These are phyloP conservation scores for Cryphonectria radicalis DNA, from an alignment of 2,329 filamentous ascomycete species.

Conservation along the genomic window DNA sequence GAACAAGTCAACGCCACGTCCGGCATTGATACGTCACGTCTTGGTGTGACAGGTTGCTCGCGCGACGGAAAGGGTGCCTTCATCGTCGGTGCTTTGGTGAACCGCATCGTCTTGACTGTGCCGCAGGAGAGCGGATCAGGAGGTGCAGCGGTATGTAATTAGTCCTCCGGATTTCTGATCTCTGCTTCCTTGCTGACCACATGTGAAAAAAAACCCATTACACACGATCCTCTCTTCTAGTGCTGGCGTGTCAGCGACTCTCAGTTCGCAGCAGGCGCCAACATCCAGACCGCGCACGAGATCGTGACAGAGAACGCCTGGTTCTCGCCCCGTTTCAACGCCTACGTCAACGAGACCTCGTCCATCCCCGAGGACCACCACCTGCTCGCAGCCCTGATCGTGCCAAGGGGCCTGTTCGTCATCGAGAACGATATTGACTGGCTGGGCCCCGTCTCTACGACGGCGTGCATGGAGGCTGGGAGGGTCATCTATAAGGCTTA, in stretches of 20 bases:
- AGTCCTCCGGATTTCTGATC: neutral
- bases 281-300: conserved; percentile 63
- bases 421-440: conserved; percentile 65
- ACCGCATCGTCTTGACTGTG: conserved; percentile 63
- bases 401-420: conserved; percentile 58
- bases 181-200: neutral
- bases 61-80: conserved; percentile 68
- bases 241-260: conserved; percentile 62
- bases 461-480: conserved; percentile 60
- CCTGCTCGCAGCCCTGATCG: conserved; percentile 59
- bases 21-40: conserved; percentile 52
- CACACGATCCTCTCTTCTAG: neutral
- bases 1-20: conserved; percentile 51
- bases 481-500: conserved; percentile 58
- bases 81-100: conserved; percentile 61
- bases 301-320: conserved; percentile 64
- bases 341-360: conserved; percentile 51
- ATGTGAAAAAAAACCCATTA: neutral
- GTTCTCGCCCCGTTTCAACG: conserved; percentile 62
- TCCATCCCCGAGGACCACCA: conserved; percentile 62
- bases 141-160: conserved; percentile 49
- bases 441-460: conserved; percentile 60
- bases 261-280: conserved; percentile 55
- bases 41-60: conserved; percentile 66
- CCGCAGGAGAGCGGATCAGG: conserved; percentile 67